Evolutionary conservation across 345 rosid genomes (phyloP), one percentile per base, ranked within the genome.

Genomic region (Carallia pectinifolia): DNA sequence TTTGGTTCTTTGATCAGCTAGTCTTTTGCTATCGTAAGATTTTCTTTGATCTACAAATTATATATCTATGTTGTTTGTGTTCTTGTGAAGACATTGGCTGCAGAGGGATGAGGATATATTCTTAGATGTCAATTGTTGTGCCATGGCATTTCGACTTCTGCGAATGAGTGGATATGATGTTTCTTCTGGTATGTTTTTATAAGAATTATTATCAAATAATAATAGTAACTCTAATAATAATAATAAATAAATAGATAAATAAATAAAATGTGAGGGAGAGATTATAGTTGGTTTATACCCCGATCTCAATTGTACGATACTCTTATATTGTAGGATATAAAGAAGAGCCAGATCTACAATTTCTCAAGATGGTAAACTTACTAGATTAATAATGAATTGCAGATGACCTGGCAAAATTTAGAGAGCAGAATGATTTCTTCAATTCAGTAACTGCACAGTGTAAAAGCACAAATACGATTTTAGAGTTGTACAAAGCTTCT

Each of bases 401-500:
- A 72, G 70, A 64, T 13, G 29, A 27, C 1, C 34, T 65, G 3
- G 0, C 39, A 31, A 37, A 37, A 27, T 59, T 65, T 39, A 64
- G 19, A 7, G 50, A 30, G 6, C 27, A 72, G 48, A 54, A 65
- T 16, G 17, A 50, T 6, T 65, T 58, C 50, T 40, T 65, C 12
- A 12, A 23, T 12, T 40, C 61, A 0, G 10, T 9, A 4, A 33
- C 34, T 39, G 38, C 27, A 4, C 55, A 65, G 1, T 44, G 18
- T 12, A 44, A 59, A 17, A 36, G 60, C 3, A 10, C 13, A 15
- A 73, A 18, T 13, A 50, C 71, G 3, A 33, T 66, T 4, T 33
- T 73, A 12, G 76, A 73, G 27, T 59, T 73, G 6, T 38, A 65
- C 59, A 66, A 55, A 33, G 71, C 66, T 58, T 73, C 76, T 19